phyloP scores from a whole-genome alignment of 2,329 filamentous ascomycete species.

The Arthroderma sp. region DNA sequence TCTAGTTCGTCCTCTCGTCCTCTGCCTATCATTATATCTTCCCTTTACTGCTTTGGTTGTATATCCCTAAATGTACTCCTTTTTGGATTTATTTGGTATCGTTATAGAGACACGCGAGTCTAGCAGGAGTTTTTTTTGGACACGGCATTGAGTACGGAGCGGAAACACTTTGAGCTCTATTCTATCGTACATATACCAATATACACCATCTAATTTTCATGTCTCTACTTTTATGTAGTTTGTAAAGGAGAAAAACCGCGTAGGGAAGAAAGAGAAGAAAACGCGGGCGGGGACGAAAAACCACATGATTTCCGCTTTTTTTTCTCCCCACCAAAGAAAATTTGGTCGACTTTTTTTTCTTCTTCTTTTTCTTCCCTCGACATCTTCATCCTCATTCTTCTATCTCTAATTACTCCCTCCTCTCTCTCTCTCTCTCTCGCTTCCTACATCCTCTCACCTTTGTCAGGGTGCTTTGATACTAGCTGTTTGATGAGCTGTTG shows the following conservation, averaged over 20 bases:
- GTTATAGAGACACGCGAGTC: background rate
- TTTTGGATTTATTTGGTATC: background rate
- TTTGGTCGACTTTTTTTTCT: conserved; percentile 8
- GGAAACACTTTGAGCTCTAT: background rate
- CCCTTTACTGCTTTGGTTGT: conserved; percentile 4
- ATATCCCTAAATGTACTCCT: conserved; percentile 7
- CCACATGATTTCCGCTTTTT: conserved; percentile 1
- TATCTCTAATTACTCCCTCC: background rate
- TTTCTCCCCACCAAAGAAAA: conserved; percentile 8
- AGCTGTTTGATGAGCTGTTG: background rate
- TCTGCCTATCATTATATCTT: background rate
- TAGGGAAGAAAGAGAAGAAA: too few species aligned
- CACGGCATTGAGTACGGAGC: background rate
- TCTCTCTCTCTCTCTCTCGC: conserved; percentile 5
- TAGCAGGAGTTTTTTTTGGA: background rate
- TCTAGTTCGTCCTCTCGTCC: conserved; percentile 3
- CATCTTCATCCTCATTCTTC: conserved; percentile 7
- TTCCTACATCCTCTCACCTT: conserved; percentile 2
- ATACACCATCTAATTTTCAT: background rate
- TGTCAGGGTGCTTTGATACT: background rate
- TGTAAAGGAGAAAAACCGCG: too few species aligned
- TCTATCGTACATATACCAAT: background rate
- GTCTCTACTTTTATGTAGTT: too few species aligned
- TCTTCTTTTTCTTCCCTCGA: conserved; percentile 3
- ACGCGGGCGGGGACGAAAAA: background rate